Conservation (phyloP, 495 filamentous ascomycete species). For the Ramalina intermedia region DNA sequence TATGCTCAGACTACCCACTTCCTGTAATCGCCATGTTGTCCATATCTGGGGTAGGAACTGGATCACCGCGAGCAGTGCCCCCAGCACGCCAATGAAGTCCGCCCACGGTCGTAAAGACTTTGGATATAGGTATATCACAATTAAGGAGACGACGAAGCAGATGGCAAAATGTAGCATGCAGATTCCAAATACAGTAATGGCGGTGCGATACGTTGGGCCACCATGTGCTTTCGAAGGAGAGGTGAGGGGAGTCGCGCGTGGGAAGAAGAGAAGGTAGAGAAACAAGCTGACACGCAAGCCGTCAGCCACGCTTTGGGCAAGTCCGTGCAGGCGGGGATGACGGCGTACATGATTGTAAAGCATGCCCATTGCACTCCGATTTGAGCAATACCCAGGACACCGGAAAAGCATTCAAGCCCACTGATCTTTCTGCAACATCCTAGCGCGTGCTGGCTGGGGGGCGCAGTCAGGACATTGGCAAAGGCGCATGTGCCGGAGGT, state of each 20-base stretch:
- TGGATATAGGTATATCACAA: slow-evolving; percentile 43
- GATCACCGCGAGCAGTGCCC: slow-evolving; percentile 63
- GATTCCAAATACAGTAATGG: slow-evolving; percentile 50
- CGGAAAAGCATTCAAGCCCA: slow-evolving; percentile 70
- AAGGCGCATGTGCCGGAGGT: slow-evolving; percentile 78
- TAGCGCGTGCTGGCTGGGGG: slow-evolving; percentile 60
- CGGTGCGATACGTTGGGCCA: slow-evolving; percentile 55
- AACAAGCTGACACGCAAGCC: slow-evolving; percentile 39
- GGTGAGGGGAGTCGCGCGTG: slow-evolving; percentile 41
- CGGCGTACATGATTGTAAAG: slow-evolving; percentile 73
- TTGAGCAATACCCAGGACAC: slow-evolving; percentile 74
- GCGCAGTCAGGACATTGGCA: slow-evolving; percentile 78
- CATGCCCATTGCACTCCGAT: slow-evolving; percentile 82
- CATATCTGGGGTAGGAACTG: slow-evolving; percentile 94
- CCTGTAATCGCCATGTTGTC: slow-evolving; percentile 70
- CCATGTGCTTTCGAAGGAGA: slow-evolving; percentile 16
- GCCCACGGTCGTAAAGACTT: slow-evolving; percentile 57
- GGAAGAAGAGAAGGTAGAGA: slow-evolving; percentile 78
- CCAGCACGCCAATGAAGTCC: slow-evolving; percentile 63
- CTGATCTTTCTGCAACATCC: slow-evolving; percentile 71
- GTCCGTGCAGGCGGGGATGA: background rate
- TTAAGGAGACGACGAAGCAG: slow-evolving; percentile 49
- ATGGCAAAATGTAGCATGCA: slow-evolving; percentile 58
- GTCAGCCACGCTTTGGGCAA: background rate
- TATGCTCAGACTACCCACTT: slow-evolving; percentile 79